Conservation (phyloP, 371 early-diverging fungal genomes). For the Rhizomucor miehei region DNA sequence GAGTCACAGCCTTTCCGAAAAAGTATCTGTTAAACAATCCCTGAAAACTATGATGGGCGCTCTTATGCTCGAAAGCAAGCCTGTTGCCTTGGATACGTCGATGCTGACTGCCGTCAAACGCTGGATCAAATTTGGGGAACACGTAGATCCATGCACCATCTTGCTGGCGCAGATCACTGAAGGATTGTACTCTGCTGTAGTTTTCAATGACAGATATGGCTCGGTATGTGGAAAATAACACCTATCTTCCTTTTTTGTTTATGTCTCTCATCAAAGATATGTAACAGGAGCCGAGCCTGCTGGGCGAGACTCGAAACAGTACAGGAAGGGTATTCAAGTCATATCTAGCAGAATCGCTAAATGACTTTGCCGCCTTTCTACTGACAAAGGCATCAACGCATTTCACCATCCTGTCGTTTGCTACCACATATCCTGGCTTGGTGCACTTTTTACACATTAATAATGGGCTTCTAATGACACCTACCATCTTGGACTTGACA, state of each 20-base stretch:
- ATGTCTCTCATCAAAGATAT: neutral
- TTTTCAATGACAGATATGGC: constrained; percentile 29
- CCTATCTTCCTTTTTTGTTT: neutral
- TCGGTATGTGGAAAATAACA: constrained; percentile 2
- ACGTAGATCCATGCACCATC: no score
- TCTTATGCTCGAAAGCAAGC: no score
- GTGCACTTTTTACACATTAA: constrained; percentile 42
- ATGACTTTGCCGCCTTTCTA: constrained; percentile 39
- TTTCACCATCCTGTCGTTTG: constrained; percentile 45
- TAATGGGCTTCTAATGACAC: constrained; percentile 30
- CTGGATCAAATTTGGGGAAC: no score
- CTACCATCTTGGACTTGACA: constrained; percentile 32
- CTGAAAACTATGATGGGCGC: no score
- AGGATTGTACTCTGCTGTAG: constrained; percentile 14
- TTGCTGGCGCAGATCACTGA: neutral
- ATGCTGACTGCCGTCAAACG: no score
- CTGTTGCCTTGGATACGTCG: no score
- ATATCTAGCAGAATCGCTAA: constrained; percentile 13
- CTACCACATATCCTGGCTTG: constrained; percentile 38
- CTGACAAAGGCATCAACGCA: constrained; percentile 44
- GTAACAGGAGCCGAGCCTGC: neutral
- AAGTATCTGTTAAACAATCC: neutral
- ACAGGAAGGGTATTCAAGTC: constrained; percentile 14
- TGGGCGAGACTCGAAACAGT: neutral
- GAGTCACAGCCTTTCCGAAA: neutral